Evolutionary conservation across 352 stramenopile genomes (phyloP).

Genomic region (Blastocystis sp.): DNA sequence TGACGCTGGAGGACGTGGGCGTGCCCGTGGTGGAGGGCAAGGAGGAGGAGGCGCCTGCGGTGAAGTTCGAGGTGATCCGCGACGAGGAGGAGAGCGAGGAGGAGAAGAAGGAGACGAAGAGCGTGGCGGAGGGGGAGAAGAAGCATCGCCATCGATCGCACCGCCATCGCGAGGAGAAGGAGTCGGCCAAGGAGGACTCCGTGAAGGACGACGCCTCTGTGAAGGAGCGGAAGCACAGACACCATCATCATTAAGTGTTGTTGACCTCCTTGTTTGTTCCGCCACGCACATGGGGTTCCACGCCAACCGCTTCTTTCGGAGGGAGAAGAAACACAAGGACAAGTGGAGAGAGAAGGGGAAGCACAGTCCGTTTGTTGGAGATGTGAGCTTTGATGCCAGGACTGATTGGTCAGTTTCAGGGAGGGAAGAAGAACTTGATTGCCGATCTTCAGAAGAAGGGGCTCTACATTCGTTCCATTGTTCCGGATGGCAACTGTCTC

Average conservation of each 20-base stretch:
- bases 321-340: background rate
- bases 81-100: conserved; percentile 27
- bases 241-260: conserved; percentile 70
- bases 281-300: background rate
- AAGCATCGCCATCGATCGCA: conserved; percentile 35
- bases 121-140: conserved; percentile 74
- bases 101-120: conserved; percentile 74
- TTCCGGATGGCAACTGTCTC: conserved; percentile 34
- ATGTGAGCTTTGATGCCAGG: background rate
- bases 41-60: conserved; percentile 57
- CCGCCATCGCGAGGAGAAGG: conserved; percentile 69
- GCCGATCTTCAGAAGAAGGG: background rate
- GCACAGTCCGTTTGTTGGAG: background rate
- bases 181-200: conserved; percentile 9
- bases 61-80: conserved; percentile 1
- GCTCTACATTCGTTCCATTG: conserved; percentile 19
- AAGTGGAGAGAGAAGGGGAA: background rate
- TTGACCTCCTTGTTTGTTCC: no score
- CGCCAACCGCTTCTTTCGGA: conserved; percentile 54
- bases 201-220: background rate
- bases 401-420: background rate
- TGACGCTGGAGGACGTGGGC: conserved; percentile 46
- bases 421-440: background rate
- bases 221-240: conserved; percentile 8
- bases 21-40: conserved; percentile 70